Conservation (phyloP, 108 stramenopile genomes). For the Mediolabrus comicus region DNA sequence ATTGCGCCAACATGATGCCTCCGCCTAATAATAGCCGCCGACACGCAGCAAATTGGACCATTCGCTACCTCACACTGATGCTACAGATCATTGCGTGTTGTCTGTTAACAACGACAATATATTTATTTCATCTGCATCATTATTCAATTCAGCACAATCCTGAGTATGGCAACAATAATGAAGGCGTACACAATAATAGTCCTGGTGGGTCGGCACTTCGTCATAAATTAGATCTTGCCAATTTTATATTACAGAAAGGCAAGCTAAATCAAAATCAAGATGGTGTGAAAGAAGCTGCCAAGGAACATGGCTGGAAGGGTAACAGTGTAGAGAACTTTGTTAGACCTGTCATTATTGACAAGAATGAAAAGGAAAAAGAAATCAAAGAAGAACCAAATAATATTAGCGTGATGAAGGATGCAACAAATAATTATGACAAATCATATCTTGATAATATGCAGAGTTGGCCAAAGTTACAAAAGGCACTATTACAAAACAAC, state of each 20-base stretch:
- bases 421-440: neutral
- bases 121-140: neutral
- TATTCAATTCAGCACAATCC: neutral
- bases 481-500: constrained; percentile 16
- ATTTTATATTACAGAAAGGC: constrained; percentile 25
- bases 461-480: constrained; percentile 22
- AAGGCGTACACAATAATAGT: constrained; percentile 19
- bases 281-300: constrained; percentile 17
- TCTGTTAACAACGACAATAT: neutral
- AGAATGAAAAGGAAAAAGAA: neutral
- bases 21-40: neutral
- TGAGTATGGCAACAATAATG: constrained; percentile 2
- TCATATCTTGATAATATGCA: neutral
- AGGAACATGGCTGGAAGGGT: constrained; percentile 26
- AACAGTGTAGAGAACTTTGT: constrained; percentile 28
- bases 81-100: neutral
- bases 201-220: constrained; percentile 22
- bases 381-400: neutral
- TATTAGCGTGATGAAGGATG: neutral
- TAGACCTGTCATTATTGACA: constrained; percentile 1
- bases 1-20: too few species aligned
- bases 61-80: neutral
- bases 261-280: constrained; percentile 3
- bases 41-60: neutral
- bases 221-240: constrained; percentile 38